Base-by-base conservation (phyloP, 2,329 filamentous ascomycete species). In the Zalaria obscura region DNA sequence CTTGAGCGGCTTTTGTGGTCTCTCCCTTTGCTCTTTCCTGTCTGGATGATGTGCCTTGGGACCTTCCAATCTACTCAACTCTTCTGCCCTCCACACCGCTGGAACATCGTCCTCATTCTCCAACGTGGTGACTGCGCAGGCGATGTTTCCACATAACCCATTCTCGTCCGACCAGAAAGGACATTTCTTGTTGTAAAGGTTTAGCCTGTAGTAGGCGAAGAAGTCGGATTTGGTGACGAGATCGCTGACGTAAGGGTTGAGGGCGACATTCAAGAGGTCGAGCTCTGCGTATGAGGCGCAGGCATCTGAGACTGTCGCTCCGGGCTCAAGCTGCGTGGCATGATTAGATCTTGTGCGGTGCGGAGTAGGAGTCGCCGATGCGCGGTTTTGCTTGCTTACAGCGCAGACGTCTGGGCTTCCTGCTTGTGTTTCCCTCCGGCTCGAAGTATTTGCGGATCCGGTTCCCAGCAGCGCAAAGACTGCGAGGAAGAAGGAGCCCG, bases 21-120 rank as follows among this genome's bases (percentile, higher is more conserved):
- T 69, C 57, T 87, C 78, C 53, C 71, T 70, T 55, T 88, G 85
- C 44, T 80, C 71, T 49, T 75, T 76, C 59, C 76, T 82, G 4
- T 79, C 82, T 0, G 91, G 91, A 58, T 98, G 91, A 47, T 80
- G 76, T n/a, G 88, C 91, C 48, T 82, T 82, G 4, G 89, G 89
- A 0, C 91, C 91, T 57, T 93, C 80, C 3, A 98, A 70, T 64
- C 93, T 95, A 52, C 88, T 86, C 36, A 98, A 70, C 63, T 94
- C 85, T 59, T 87, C 83, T 11, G 88, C 83, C 36, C 89, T 78
- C 91, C 91, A 98, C 46, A 93, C 81, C 49, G 75, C 68, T 5
- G 91, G 91, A 41, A 98, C 87, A 49, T 96, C 89, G 48, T 93
- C 83, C 62, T 98, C 89, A 49, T 93, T 88, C 41, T 96, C 89